Conservation (phyloP, 23 red algal genomes). For the Gracilaria domingensis region DNA sequence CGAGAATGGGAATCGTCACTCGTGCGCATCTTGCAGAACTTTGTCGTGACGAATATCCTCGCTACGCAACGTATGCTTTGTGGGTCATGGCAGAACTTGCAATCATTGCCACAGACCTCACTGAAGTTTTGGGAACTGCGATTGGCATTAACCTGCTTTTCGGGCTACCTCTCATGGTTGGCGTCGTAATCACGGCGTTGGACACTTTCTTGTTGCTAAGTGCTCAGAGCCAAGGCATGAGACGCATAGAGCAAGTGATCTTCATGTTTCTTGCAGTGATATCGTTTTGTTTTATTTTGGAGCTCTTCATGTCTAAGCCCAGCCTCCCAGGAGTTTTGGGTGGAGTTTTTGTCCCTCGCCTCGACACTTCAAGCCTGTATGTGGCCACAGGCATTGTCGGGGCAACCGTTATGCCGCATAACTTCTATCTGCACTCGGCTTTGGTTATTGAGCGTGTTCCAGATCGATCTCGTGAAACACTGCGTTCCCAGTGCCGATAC, state of each 20-base stretch:
- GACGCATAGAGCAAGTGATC: constrained; percentile 87
- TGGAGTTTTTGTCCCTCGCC: constrained; percentile 74
- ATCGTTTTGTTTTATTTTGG: constrained; percentile 82
- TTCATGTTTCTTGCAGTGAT: constrained; percentile 82
- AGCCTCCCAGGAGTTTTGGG: constrained; percentile 39
- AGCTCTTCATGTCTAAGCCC: constrained; percentile 85
- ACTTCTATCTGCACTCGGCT: constrained; percentile 97
- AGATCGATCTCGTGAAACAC: constrained; percentile 56
- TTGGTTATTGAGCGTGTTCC: constrained; percentile 89
- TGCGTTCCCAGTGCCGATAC: constrained; percentile 81
- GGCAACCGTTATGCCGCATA: constrained; percentile 98
- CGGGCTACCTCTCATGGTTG: constrained; percentile 82
- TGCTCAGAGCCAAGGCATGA: constrained; percentile 83
- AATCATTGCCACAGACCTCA: constrained; percentile 92
- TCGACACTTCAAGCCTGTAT: constrained; percentile 76
- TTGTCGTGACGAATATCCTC: constrained; percentile 93
- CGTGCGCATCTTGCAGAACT: constrained; percentile 88
- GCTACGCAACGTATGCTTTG: constrained; percentile 56
- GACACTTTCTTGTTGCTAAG: constrained; percentile 90
- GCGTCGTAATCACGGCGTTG: constrained; percentile 70
- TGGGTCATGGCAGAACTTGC: constrained; percentile 88
- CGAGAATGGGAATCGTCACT: constrained; percentile 93
- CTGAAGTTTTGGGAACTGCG: constrained; percentile 96
- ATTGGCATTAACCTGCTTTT: constrained; percentile 93
- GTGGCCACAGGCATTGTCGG: constrained; percentile 91